Conservation (phyloP, 2,329 filamentous ascomycete genomes). For the Simplicillium sp. region DNA sequence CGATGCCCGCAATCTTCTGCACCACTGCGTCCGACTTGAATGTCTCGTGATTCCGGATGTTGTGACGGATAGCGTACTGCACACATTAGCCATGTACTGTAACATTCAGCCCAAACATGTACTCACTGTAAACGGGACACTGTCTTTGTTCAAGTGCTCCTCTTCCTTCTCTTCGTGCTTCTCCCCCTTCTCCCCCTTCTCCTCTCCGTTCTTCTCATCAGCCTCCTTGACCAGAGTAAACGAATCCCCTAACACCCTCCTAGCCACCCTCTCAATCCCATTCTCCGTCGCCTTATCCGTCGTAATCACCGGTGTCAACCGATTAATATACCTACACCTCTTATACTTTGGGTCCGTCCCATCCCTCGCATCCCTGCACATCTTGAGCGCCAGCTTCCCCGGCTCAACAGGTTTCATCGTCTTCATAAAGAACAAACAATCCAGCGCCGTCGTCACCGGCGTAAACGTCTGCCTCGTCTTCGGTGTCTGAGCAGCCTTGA, state of each 20-base stretch:
- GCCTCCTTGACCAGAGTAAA: conserved; percentile 39
- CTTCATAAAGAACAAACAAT: conserved; percentile 55
- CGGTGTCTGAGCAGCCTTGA: conserved; percentile 36
- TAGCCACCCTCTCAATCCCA: conserved; percentile 56
- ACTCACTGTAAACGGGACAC: conserved; percentile 1
- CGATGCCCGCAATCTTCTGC: conserved; percentile 55
- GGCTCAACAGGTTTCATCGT: conserved; percentile 47
- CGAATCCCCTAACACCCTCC: conserved; percentile 50
- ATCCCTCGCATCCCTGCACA: conserved; percentile 43
- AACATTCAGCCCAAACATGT: background rate
- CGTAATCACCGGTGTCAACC: conserved; percentile 40
- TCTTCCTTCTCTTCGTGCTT: conserved; percentile 1
- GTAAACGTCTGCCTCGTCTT: conserved; percentile 39
- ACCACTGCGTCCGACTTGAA: conserved; percentile 63
- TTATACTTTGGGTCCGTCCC: conserved; percentile 30
- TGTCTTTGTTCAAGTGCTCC: conserved; percentile 4
- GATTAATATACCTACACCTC: conserved; percentile 49
- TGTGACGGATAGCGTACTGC: conserved; percentile 79
- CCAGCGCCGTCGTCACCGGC: conserved; percentile 44
- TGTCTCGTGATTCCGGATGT: conserved; percentile 61
- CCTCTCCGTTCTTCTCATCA: conserved; percentile 9
- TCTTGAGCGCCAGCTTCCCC: conserved; percentile 39
- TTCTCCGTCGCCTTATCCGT: conserved; percentile 58
- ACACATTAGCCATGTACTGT: background rate
- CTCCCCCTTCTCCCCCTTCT: conserved; percentile 7